Evolutionary conservation across 2,329 filamentous ascomycete species (phyloP), one percentile per base, ranked within the genome.

Genomic region (Ophiostoma perfectum): DNA sequence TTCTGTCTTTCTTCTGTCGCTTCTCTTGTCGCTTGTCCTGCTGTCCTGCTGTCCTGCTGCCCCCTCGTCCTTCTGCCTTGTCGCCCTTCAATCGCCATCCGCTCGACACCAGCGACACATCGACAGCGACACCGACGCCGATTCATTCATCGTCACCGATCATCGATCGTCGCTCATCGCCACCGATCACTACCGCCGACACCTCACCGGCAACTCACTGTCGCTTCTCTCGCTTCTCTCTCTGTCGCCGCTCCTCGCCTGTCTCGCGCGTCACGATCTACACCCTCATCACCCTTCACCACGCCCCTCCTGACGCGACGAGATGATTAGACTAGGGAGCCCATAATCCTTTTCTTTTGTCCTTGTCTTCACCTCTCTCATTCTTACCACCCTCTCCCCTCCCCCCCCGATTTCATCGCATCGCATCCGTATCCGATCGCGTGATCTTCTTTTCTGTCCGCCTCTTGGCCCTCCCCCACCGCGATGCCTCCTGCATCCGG

Each of bases 401-500:
- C 45, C 38, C 9, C 39, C 6, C 39, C 27, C n/a, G 2, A 7
- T 42, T 39, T 64, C 41, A 64, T 27, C 18, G 11, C 60, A 9
- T 52, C 16, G 11, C 58, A 39, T 47, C n/a, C 9, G n/a, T 8
- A 42, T 42, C 41, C 47, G 65, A 27, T 62, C 41, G 27, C 27
- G 27, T 27, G 27, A 27, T 27, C 27, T 27, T 36, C 49, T 27
- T 9, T 55, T 6, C 7, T 18, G n/a, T 18, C 8, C 49, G 5
- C 58, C 60, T 58, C 52, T 14, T 14, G 5, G 52, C 52, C 63
- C n/a, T 36, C 49, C 68, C 49, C n/a, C 39, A n/a, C 58, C 83
- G 88, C 81, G 81, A 91, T 91, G 90, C 91, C 91, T 87, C 91
- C 90, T 83, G 86, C 89, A 78, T 84, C 85, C 71, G 82, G 83